Base-by-base conservation (phyloP, 31 red algal species). In the Asparagopsis taxiformis region DNA sequence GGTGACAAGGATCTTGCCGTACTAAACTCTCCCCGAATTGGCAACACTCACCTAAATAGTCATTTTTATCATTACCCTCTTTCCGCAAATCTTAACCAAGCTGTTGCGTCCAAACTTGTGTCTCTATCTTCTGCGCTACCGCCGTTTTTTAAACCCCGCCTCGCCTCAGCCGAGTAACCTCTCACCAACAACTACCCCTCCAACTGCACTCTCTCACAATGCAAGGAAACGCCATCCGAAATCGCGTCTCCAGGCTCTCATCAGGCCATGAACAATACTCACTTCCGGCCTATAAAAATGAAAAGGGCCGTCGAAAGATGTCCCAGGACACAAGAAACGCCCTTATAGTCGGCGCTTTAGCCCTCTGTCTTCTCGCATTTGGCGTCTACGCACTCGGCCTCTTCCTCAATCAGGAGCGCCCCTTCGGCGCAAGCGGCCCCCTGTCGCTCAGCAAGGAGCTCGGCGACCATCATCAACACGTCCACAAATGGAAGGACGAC, bases 311-410 rank as follows among this genome's bases (percentile, higher is more conserved):
- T 17, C 38, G 66, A 16, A 64, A 65, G 15, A 48, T 83, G 54
- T 72, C 65, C 38, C 38, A 7, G 25, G 79, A 83, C 38, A 71
- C 79, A 21, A 55, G 68, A 19, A 83, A 83, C 48, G 79, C 79
- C 19, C 79, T 83, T 2, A 50, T 83, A 17, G 79, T 83, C 36
- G 66, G 65, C 32, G 24, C 58, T 17, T 55, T 69, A 7, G 79
- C 79, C 38, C 59, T 83, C 22, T 17, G 59, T 30, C 68, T 83
- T 3, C 79, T 83, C 48, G 67, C 68, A 33, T 75, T 85, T 69
- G 81, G 69, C 36, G 49, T 85, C 52, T 75, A 85, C 49, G 62
- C 69, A 22, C 61, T 74, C 11, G 46, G 49, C 15, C 1, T 75
- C 36, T 85, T 75, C 41, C 36, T 64, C 10, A 50, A 32, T 35